Evolutionary conservation across 345 rosid species (phyloP).

Genomic region (Camelina neglecta): DNA sequence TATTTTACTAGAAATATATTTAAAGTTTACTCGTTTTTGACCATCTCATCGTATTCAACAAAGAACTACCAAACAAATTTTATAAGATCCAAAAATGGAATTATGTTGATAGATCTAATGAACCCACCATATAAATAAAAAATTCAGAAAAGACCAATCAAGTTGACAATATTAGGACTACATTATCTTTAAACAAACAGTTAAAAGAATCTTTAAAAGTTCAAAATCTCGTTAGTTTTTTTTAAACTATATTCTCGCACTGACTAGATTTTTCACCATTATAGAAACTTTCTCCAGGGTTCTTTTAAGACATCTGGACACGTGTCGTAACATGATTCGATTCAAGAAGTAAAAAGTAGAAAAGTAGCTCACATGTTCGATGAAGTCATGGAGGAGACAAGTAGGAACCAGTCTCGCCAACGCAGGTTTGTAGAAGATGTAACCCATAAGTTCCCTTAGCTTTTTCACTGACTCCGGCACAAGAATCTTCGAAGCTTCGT

Average conservation of each 20-base stretch:
- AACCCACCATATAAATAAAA: neutral
- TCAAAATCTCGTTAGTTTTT: neutral
- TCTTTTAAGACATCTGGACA: neutral
- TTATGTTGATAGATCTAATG: neutral
- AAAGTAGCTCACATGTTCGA: conserved; percentile 48
- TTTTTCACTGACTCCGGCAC: conserved; percentile 67
- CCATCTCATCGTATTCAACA: neutral
- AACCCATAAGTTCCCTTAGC: conserved; percentile 64
- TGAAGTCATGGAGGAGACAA: conserved; percentile 66
- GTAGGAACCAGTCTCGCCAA: conserved; percentile 51
- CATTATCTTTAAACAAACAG: conserved; percentile 22
- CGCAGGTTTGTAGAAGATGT: conserved; percentile 52
- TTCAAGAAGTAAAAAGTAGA: conserved; percentile 2
- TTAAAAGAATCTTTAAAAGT: conserved; percentile 16
- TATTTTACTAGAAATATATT: neutral
- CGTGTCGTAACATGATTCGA: conserved; percentile 25
- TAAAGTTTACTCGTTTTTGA: neutral
- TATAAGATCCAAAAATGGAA: neutral
- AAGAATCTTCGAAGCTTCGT: conserved; percentile 67
- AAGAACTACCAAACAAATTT: neutral
- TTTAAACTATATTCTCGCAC: neutral
- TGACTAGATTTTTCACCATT: conserved; percentile 35
- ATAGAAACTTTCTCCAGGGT: neutral
- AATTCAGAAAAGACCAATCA: neutral
- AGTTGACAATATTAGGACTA: conserved; percentile 26